Evolutionary conservation across 2,329 filamentous ascomycete species (phyloP), one percentile per base, ranked within the genome.

Genomic region (Thielaviopsis musarum): DNA sequence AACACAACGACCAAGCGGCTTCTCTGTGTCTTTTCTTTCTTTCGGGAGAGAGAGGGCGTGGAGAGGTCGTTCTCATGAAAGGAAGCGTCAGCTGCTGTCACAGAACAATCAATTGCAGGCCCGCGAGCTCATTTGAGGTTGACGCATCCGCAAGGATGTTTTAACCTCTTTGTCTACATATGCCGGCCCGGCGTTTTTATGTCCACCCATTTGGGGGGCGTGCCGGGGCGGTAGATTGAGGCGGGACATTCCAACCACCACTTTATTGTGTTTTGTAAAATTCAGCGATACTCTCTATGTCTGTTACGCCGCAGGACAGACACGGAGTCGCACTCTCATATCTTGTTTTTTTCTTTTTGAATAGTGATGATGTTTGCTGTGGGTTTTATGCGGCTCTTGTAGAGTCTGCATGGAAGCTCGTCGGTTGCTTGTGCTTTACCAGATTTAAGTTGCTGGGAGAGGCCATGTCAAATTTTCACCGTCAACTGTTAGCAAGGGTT

Each of bases 101-200:
- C 60, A 62, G 60, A 62, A 59, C 34, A 62, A 62, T 62, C 60
- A 62, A 62, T 62, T 62, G 60, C 60, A 62, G 60, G 60, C 60
- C 60, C 60, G 60, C 60, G 57, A 62, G 60, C 60, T 62, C 60
- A 56, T 17, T 62, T 57, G 55, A 56, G 52, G n/a, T 17, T 28
- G 26, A 22, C 28, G 13, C 13, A 9, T 12, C 28, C n/a, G 22
- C n/a, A 21, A 26, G 45, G 34, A 54, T 17, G 26, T 6, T 10
- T 10, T 24, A 15, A 13, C 38, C 57, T 54, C 45, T 62, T 62
- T 52, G 60, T 62, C 57, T 62, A 52, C 60, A 41, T 59, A 62
- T 57, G 60, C 60, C 49, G 57, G 45, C 57, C 51, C 53, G 41
- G 56, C 56, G n/a, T 52, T 38, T n/a, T 3, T 22, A 53, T 34